Conservation (phyloP, 257 asterid genomes). For the Catharanthus roseus region DNA sequence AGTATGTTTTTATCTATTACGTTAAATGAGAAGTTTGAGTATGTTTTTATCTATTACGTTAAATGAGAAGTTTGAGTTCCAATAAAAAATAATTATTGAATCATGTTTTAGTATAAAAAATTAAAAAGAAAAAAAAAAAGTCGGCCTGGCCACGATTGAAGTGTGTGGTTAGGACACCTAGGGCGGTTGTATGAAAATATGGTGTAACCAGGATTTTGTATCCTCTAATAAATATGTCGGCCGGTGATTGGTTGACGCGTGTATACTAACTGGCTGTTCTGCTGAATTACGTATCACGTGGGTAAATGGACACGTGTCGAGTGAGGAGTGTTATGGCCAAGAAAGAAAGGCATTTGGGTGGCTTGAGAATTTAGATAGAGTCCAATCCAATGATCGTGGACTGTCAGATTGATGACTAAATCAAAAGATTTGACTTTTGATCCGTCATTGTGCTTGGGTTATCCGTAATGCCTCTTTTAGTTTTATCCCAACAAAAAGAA, state of each 20-base stretch:
- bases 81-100: too few species aligned
- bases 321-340: neutral
- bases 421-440: neutral
- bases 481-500: too few species aligned
- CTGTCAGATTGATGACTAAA: too few species aligned
- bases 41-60: too few species aligned
- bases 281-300: constrained; percentile 15
- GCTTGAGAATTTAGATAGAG: too few species aligned
- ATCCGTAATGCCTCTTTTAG: too few species aligned
- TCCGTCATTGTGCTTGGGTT: neutral
- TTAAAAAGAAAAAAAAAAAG: too few species aligned
- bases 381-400: too few species aligned
- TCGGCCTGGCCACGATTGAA: neutral
- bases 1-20: too few species aligned
- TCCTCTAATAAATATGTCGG: constrained; percentile 20
- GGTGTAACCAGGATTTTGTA: constrained; percentile 1
- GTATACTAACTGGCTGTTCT: neutral
- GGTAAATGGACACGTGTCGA: constrained; percentile 28
- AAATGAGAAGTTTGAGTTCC: too few species aligned
- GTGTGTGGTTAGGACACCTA: constrained; percentile 53
- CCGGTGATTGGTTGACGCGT: constrained; percentile 33
- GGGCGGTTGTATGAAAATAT: constrained; percentile 36
- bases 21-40: too few species aligned
- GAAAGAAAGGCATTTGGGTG: neutral
- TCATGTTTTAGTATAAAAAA: too few species aligned